Conservation (phyloP, 768 basidiomycete genomes). For the Lactarius akahatsu region DNA sequence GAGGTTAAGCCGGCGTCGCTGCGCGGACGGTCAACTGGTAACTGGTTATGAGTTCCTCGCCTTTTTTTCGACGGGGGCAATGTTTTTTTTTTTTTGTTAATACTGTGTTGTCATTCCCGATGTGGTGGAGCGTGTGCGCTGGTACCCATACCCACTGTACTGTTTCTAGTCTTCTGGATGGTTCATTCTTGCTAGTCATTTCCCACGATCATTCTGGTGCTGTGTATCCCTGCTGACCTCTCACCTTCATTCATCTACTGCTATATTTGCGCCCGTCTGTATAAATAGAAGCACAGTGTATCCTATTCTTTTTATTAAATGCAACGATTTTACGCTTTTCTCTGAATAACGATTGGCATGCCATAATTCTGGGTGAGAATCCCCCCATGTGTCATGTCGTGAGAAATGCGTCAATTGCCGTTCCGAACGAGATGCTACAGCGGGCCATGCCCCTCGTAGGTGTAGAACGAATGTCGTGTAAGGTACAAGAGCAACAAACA, state of each 20-base stretch:
- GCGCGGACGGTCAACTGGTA: constrained; percentile 17
- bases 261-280: constrained; percentile 10
- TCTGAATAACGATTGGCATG: neutral
- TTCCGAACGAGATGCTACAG: constrained; percentile 25
- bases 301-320: constrained; percentile 15
- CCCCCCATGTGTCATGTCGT: neutral
- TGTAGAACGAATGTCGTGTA: constrained; percentile 9
- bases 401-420: constrained; percentile 17
- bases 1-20: constrained; percentile 18
- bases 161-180: neutral
- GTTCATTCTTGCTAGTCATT: neutral
- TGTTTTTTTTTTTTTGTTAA: neutral
- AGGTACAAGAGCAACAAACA: constrained; percentile 20
- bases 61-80: too few relatives aligned
- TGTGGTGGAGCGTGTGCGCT: neutral
- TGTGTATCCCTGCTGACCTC: neutral
- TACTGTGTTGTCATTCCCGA: neutral
- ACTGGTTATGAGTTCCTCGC: constrained; percentile 16
- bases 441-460: constrained; percentile 10
- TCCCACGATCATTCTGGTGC: neutral
- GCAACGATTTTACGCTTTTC: neutral
- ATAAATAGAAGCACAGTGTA: constrained; percentile 21
- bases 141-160: neutral
- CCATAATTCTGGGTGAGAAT: neutral
- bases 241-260: constrained; percentile 7